A percentile compares a stretch with the other conserved stretches of the same genome.
phyloP scores from a whole-genome alignment of 192 early-diverging fungal genomes.

The Linnemannia exigua region DNA sequence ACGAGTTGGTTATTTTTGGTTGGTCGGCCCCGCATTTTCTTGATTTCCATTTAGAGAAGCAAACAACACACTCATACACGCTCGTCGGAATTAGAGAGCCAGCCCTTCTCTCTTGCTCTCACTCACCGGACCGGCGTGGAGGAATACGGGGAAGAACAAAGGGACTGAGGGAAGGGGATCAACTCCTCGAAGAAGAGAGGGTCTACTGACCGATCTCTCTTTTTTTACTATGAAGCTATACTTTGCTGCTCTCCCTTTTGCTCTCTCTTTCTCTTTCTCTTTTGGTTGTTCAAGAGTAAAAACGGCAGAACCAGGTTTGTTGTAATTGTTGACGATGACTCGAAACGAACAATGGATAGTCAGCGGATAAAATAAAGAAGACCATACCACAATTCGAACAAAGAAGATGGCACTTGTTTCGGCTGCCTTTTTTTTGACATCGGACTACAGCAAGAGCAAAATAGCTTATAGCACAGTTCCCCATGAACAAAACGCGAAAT shows the following conservation, averaged over 20 bases:
- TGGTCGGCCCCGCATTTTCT: slow-evolving; percentile 36
- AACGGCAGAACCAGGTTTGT: background rate
- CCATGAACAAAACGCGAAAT: background rate
- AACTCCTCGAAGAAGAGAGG: background rate
- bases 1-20: slow-evolving; percentile 15
- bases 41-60: slow-evolving; percentile 30
- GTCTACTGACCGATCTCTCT: background rate
- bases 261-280: background rate
- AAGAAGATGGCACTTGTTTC: background rate
- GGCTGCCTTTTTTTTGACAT: background rate
- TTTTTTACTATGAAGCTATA: background rate
- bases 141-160: background rate
- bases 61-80: no score
- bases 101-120: background rate
- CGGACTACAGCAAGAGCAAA: background rate
- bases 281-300: background rate
- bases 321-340: background rate
- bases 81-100: background rate
- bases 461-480: background rate
- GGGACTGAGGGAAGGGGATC: background rate
- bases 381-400: no score
- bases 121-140: background rate
- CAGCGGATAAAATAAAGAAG: background rate
- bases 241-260: background rate
- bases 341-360: background rate